Percentiles rank a stretch among this genome's conserved stretches.
Evolutionary conservation across 1,139 yeast species (phyloP).

Genomic region (Protomyces inundatus): DNA sequence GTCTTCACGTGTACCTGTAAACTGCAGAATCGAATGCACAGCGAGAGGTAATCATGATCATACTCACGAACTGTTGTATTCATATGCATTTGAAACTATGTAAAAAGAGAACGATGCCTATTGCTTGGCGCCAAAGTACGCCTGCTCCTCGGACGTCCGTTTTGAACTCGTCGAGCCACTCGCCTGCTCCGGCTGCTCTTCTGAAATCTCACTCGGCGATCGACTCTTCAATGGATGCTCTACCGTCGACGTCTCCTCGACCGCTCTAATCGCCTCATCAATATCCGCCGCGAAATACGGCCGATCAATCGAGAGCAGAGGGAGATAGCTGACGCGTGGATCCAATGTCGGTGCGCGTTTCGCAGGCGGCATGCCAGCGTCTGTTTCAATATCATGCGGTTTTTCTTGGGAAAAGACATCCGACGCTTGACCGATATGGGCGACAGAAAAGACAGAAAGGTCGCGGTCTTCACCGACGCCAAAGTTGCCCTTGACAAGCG

Average conservation of each 20-base stretch:
- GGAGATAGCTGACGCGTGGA: not conserved
- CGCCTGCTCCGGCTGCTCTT: not conserved
- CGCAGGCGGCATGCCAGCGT: constrained; percentile 1
- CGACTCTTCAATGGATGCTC: not conserved
- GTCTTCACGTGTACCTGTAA: no score
- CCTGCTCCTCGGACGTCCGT: not conserved
- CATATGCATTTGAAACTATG: no score
- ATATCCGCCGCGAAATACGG: constrained; percentile 26
- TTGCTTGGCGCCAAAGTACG: not conserved
- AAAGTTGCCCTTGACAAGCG: constrained; percentile 69
- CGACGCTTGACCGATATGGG: constrained; percentile 8
- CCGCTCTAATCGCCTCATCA: constrained; percentile 24
- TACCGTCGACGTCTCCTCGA: not conserved
- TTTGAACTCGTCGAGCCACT: not conserved
- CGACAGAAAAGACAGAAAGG: constrained; percentile 19
- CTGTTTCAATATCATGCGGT: constrained; percentile 8
- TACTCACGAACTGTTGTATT: no score
- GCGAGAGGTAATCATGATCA: no score
- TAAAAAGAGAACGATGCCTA: not conserved
- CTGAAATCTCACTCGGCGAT: not conserved
- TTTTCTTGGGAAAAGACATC: not conserved
- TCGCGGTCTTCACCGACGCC: constrained; percentile 46
- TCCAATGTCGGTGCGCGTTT: not conserved
- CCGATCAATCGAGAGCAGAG: constrained; percentile 15
- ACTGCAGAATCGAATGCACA: no score